Evolutionary conservation across 352 stramenopile species (phyloP).

Genomic region (Elongisporangium senticosum): DNA sequence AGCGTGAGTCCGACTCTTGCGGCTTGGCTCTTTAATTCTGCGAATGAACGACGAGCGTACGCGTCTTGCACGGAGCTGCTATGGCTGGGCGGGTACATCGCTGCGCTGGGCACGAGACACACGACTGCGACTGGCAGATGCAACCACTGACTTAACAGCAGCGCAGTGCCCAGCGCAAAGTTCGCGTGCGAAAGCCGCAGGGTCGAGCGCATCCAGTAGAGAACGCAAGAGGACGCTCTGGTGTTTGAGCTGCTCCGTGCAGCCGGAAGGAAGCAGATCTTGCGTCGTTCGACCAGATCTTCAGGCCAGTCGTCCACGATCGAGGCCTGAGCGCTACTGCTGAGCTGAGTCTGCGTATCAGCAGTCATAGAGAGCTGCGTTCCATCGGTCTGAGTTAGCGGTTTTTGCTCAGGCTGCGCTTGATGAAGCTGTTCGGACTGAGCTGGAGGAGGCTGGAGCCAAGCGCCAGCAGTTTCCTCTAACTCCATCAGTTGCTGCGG

Average conservation of each 20-base stretch:
- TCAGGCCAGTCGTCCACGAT: conserved; percentile 43
- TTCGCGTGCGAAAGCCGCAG: conserved; percentile 58
- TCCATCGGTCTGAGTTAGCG: not conserved
- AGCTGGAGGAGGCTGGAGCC: conserved; percentile 2
- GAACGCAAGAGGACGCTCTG: conserved; percentile 17
- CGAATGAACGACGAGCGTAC: conserved; percentile 42
- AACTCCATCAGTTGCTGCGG: conserved; percentile 1
- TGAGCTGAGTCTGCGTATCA: conserved; percentile 4
- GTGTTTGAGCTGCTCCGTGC: conserved; percentile 5
- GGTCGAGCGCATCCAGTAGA: conserved; percentile 72
- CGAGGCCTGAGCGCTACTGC: not conserved
- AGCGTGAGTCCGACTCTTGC: conserved; percentile 33
- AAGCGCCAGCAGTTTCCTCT: conserved; percentile 18
- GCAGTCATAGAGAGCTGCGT: conserved; percentile 6
- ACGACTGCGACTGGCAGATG: conserved; percentile 39
- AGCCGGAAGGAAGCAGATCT: conserved; percentile 28
- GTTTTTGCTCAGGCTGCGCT: not conserved
- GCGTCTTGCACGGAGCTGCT: conserved; percentile 47
- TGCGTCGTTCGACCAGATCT: conserved; percentile 37
- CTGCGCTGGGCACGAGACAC: conserved; percentile 34
- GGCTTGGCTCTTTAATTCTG: conserved; percentile 44
- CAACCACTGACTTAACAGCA: conserved; percentile 36
- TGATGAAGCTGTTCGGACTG: conserved; percentile 1
- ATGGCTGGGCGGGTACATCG: conserved; percentile 54
- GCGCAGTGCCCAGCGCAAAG: conserved; percentile 46